Evolutionary conservation across 1,284 basidiomycete genomes (phyloP).

Genomic region (Porodaedalea pini): DNA sequence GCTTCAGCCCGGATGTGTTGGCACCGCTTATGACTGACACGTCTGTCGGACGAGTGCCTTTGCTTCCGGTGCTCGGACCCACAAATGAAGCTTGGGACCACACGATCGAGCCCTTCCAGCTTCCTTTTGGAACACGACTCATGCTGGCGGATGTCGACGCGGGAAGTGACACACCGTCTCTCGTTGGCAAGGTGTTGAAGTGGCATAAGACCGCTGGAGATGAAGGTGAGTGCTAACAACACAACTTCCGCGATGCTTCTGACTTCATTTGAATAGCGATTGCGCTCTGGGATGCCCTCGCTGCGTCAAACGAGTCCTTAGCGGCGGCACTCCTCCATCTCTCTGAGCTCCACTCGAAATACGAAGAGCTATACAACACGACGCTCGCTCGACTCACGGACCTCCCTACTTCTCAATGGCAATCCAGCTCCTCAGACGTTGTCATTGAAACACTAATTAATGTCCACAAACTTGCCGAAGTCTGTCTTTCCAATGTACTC

Average conservation of each 20-base stretch:
- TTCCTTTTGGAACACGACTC: constrained; percentile 78
- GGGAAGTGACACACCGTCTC: constrained; percentile 89
- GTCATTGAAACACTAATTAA: constrained; percentile 54
- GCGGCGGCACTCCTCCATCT: constrained; percentile 50
- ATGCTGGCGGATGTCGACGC: constrained; percentile 92
- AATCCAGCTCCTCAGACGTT: constrained; percentile 1
- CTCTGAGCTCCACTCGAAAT: constrained; percentile 42
- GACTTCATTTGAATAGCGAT: constrained; percentile 43
- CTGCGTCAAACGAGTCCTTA: constrained; percentile 57
- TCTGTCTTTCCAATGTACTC: constrained; percentile 27
- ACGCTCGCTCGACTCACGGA: constrained; percentile 59
- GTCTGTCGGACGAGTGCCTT: constrained; percentile 23
- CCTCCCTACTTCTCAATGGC: constrained; percentile 48
- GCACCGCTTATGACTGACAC: constrained; percentile 62
- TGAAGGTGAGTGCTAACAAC: constrained; percentile 45
- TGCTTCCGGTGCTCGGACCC: constrained; percentile 54
- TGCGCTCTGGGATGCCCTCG: constrained; percentile 67
- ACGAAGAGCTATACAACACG: constrained; percentile 48
- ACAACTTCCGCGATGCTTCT: neutral
- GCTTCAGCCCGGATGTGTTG: constrained; percentile 78
- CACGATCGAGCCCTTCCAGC: constrained; percentile 61
- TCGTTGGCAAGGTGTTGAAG: constrained; percentile 83
- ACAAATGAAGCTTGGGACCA: constrained; percentile 67
- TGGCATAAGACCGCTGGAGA: constrained; percentile 71
- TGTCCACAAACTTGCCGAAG: constrained; percentile 56